Evolutionary conservation across 2,329 filamentous ascomycete species (phyloP).

Genomic region (Pyrenochaeta sp.): DNA sequence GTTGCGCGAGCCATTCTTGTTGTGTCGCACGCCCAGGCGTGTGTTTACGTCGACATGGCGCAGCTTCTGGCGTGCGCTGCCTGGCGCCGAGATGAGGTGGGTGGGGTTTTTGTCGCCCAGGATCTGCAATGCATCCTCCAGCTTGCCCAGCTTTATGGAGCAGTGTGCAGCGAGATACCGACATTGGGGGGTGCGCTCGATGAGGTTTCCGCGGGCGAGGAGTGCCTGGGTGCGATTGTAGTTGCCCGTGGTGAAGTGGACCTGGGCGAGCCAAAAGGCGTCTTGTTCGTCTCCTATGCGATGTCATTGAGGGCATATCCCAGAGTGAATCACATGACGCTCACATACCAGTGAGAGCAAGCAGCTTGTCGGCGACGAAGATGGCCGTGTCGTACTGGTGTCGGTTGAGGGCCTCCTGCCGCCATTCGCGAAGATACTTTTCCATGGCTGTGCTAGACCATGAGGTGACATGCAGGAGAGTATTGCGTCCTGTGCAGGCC

Average conservation of each 20-base stretch:
- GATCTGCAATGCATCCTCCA: slow-evolving; percentile 84
- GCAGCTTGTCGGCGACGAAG: slow-evolving; percentile 95
- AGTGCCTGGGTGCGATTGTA: slow-evolving; percentile 91
- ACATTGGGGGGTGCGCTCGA: slow-evolving; percentile 82
- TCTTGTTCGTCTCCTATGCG: slow-evolving; percentile 85
- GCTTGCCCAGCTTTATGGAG: slow-evolving; percentile 89
- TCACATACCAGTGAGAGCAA: slow-evolving; percentile 84
- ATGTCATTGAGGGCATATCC: slow-evolving; percentile 15
- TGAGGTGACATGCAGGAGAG: slow-evolving; percentile 3
- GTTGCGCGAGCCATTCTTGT: slow-evolving; percentile 56
- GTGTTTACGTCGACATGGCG: slow-evolving; percentile 68
- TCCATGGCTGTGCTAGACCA: slow-evolving; percentile 71
- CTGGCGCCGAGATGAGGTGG: slow-evolving; percentile 77
- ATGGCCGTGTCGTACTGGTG: slow-evolving; percentile 97
- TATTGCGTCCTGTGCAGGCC: background rate
- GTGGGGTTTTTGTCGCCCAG: slow-evolving; percentile 95
- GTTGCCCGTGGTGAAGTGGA: slow-evolving; percentile 94
- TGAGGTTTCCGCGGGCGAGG: slow-evolving; percentile 82
- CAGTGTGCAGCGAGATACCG: slow-evolving; percentile 94
- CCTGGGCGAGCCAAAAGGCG: slow-evolving; percentile 97
- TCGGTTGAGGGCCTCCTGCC: slow-evolving; percentile 93
- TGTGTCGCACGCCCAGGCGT: slow-evolving; percentile 56
- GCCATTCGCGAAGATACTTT: slow-evolving; percentile 90
- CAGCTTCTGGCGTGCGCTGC: slow-evolving; percentile 74
- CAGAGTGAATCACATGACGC: background rate